Evolutionary conservation across 768 basidiomycete species (phyloP), one percentile per base, ranked within the genome.

Genomic region (Russula foetens): DNA sequence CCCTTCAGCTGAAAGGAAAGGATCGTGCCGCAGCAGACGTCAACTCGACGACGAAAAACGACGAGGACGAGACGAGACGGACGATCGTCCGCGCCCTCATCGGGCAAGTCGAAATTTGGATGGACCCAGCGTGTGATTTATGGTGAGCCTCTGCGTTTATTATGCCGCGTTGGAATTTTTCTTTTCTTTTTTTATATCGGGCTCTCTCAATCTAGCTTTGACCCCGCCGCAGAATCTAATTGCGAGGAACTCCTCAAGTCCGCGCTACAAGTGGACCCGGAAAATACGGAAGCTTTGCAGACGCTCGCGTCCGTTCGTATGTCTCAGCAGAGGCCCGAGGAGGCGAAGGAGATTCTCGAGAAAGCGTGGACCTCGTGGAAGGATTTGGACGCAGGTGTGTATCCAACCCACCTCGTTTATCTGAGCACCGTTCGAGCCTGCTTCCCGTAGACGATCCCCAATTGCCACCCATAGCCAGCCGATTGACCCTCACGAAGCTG

Each of bases 61-160:
- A 82, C 63, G 84, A 88, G 59, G 70, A 76, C 3, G 86, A 90
- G 65, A 70, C 84, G 50, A 84, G 77, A 68, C 79, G 72, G 33
- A 90, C 84, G 68, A 84, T 87, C 58, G 85, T 93, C 12, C 79
- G 87, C 43, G 91, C 90, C 8, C 79, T 94, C 23, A 79, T 93
- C 31, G 88, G 88, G 8, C 93, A 94, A 80, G 87, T 95, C 26
- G 94, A 96, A 70, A 89, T 95, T 17, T 97, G 93, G 93, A 96
- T 97, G 92, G 90, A 94, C 67, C 88, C 88, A 31, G 79, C 81
- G 2, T 86, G 87, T 65, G 92, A 95, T 77, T 76, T 96, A 52
- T 95, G 93, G 93, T 88, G 67, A 53, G 83, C 69, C 35, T 31
- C 41, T 8, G 23, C 46, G 14, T n/a, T 28, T 41, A 8, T 12